Percentiles rank a stretch among this genome's conserved stretches.
phyloP scores from a whole-genome alignment of 2,329 filamentous ascomycete genomes.

The Aspergillus pseudoglaucus region DNA sequence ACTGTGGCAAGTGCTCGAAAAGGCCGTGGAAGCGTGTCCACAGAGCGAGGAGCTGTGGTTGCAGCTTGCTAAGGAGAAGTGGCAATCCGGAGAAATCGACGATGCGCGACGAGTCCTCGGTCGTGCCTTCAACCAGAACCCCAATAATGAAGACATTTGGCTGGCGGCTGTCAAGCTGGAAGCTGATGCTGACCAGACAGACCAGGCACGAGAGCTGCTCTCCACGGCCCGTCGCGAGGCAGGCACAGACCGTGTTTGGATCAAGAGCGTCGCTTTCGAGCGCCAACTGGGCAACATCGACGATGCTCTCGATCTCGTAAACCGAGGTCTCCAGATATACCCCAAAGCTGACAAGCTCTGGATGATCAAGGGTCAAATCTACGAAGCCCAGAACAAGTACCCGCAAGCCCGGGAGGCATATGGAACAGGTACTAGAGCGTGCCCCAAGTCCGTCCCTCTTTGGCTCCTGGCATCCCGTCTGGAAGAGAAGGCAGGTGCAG shows the following conservation, averaged over 20 bases:
- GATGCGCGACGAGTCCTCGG: constrained; percentile 80
- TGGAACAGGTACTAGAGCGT: constrained; percentile 77
- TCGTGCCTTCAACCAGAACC: constrained; percentile 87
- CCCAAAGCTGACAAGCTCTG: constrained; percentile 82
- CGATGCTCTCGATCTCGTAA: constrained; percentile 76
- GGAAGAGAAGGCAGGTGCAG: constrained; percentile 74
- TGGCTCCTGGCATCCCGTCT: constrained; percentile 86
- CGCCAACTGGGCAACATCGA: constrained; percentile 74
- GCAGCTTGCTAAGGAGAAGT: constrained; percentile 90
- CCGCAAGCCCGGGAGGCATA: constrained; percentile 87
- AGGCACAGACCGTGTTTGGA: constrained; percentile 93
- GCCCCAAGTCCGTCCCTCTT: constrained; percentile 73
- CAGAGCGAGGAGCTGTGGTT: constrained; percentile 91
- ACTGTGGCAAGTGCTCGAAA: constrained; percentile 78
- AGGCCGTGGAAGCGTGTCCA: constrained; percentile 88
- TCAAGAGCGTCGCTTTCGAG: constrained; percentile 92
- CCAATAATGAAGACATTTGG: constrained; percentile 97
- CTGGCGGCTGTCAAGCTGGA: constrained; percentile 93
- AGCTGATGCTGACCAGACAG: constrained; percentile 76
- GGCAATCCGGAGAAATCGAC: constrained; percentile 80
- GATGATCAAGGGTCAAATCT: constrained; percentile 99
- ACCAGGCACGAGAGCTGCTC: constrained; percentile 75
- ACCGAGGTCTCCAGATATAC: constrained; percentile 79
- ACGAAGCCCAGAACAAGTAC: constrained; percentile 72
- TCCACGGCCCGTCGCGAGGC: constrained; percentile 78